Conservation (phyloP, 2,329 filamentous ascomycete species). For the Fusarium newnesense region DNA sequence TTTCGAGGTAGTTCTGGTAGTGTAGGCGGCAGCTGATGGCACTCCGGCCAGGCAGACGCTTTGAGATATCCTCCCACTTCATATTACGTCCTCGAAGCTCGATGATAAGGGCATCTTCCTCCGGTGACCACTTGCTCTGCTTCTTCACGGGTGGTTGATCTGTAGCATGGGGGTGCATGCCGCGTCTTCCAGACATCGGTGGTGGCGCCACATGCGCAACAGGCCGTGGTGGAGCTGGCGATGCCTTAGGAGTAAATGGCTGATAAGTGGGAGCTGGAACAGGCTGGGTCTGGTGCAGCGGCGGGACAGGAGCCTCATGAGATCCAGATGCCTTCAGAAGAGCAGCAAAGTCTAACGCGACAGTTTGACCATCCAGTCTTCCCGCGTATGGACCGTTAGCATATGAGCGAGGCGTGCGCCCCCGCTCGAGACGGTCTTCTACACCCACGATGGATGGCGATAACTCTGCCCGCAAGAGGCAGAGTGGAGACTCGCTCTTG, state of each 20-base stretch:
- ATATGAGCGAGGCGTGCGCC: constrained; percentile 45
- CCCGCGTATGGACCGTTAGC: constrained; percentile 42
- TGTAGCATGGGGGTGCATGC: constrained; percentile 58
- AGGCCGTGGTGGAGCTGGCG: constrained; percentile 35
- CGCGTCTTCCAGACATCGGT: constrained; percentile 47
- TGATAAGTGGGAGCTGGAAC: constrained; percentile 22
- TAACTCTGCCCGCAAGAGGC: constrained; percentile 55
- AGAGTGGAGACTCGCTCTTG: constrained; percentile 54
- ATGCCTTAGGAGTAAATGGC: constrained; percentile 35
- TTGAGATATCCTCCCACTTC: constrained; percentile 99
- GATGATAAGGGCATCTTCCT: constrained; percentile 94
- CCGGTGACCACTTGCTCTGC: constrained; percentile 95
- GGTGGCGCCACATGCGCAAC: constrained; percentile 39
- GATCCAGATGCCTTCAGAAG: constrained; percentile 82
- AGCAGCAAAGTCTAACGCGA: constrained; percentile 94
- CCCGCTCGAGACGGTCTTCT: constrained; percentile 44
- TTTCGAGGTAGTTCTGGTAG: constrained; percentile 97
- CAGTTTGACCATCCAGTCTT: constrained; percentile 55
- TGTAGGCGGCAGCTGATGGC: constrained; percentile 94
- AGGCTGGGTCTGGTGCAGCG: constrained; percentile 47
- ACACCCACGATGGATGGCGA: constrained; percentile 45
- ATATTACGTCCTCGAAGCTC: constrained; percentile 89
- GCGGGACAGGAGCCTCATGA: constrained; percentile 71
- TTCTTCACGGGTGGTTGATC: constrained; percentile 86
- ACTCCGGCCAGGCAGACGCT: constrained; percentile 87